A percentile compares a stretch with the other conserved stretches of the same genome.
These are phyloP conservation scores for Naganishia sp. DNA, from an alignment of 1,284 basidiomycete species.

Conservation along the genomic window DNA sequence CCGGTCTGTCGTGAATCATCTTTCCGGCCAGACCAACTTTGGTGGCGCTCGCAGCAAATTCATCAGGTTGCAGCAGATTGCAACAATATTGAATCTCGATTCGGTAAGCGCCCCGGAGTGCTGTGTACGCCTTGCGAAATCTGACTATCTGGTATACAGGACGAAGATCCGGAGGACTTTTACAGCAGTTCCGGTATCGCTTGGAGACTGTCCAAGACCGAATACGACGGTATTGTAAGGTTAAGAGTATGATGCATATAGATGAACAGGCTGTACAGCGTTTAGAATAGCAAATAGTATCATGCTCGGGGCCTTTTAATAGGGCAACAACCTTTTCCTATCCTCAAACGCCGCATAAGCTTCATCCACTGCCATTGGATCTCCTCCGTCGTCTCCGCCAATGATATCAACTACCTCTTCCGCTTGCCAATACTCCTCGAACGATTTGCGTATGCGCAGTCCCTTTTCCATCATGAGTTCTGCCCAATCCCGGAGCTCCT, in stretches of 20 bases:
- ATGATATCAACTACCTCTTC: not conserved
- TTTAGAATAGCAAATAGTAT: slow-evolving; percentile 60
- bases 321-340: slow-evolving; percentile 29
- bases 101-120: slow-evolving; percentile 58
- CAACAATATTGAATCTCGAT: slow-evolving; percentile 87
- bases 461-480: slow-evolving; percentile 82
- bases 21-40: slow-evolving; percentile 81
- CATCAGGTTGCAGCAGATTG: slow-evolving; percentile 85
- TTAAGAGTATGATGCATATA: slow-evolving; percentile 5
- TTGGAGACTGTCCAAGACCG: slow-evolving; percentile 77
- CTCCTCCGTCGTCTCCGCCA: slow-evolving; percentile 26
- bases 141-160: slow-evolving; percentile 56
- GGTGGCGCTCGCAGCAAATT: slow-evolving; percentile 91
- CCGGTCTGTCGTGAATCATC: slow-evolving; percentile 75
- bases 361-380: slow-evolving; percentile 30
- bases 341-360: slow-evolving; percentile 26
- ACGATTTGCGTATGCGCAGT: slow-evolving; percentile 66
- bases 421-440: slow-evolving; percentile 61
- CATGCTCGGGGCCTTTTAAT: not conserved
- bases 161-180: slow-evolving; percentile 88
- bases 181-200: slow-evolving; percentile 88
- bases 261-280: no score
- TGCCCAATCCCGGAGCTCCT: slow-evolving; percentile 68
- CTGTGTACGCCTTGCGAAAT: not conserved
- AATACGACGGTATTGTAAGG: slow-evolving; percentile 69